phyloP scores from a whole-genome alignment of 176 grass and related monocot genomes.

The Puya raimondii region DNA sequence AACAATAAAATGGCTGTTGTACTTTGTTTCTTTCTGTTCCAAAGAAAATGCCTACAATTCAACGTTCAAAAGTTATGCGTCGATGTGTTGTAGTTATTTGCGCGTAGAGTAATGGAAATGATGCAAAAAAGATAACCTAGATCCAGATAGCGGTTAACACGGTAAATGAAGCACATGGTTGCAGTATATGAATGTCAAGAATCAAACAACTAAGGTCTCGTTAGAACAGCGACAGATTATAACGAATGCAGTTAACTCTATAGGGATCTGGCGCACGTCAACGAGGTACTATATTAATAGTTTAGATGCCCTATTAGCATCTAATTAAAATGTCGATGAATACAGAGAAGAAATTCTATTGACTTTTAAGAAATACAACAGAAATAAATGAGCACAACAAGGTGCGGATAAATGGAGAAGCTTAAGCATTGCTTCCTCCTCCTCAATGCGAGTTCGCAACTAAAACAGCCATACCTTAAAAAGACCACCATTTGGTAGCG shows the following conservation, averaged over 20 bases:
- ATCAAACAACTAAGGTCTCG: background rate
- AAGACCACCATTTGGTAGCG: conserved; percentile 18
- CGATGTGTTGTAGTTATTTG: no score
- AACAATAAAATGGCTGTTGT: background rate
- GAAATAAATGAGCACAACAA: conserved; percentile 37
- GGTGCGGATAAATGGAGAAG: conserved; percentile 35
- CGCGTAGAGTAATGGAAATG: no score
- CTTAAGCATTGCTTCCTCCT: conserved; percentile 14
- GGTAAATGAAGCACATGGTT: no score
- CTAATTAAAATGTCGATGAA: conserved; percentile 31
- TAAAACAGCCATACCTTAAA: conserved; percentile 23
- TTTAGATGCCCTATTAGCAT: conserved; percentile 6
- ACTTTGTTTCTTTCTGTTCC: background rate
- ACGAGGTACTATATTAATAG: conserved; percentile 7
- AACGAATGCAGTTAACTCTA: no score
- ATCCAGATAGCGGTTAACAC: no score
- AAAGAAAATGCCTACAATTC: background rate
- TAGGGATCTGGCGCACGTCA: no score
- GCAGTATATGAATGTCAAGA: background rate
- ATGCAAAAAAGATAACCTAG: no score
- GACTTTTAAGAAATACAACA: conserved; percentile 41
- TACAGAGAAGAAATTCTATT: conserved; percentile 30
- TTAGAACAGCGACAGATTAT: no score
- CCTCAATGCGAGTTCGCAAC: conserved; percentile 9
- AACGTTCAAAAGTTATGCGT: background rate